Evolutionary conservation across 1,284 basidiomycete species (phyloP), one percentile per base, ranked within the genome.

Genomic region (Vanrija pseudolonga): DNA sequence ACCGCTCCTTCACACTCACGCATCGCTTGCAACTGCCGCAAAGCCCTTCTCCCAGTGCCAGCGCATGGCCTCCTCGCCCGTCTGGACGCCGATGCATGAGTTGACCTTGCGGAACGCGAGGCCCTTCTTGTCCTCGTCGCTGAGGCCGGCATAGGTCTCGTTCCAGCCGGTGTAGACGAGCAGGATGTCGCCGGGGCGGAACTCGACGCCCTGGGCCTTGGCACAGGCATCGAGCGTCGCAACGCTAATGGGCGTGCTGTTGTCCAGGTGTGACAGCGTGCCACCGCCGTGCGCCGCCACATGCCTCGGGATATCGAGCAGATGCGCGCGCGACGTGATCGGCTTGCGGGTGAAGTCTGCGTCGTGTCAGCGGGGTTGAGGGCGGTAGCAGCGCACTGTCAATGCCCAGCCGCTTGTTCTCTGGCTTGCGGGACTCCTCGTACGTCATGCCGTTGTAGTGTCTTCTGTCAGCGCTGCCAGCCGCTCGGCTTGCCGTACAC

Each of bases 11-110:
- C n/a, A n/a, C 51, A 68, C 71, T 48, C 58, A 69, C 58, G 67
- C 63, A 56, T 79, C 78, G 3, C 67, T 67, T 0, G 67, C 77
- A 6, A 79, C 75, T 4, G 77, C 78, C 3, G 77, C 71, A 45
- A 79, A 73, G 39, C 77, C 76, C 26, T 77, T 66, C 45, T 79
- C 72, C 78, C 77, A 79, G 55, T 78, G 67, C 67, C 73, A 79
- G 41, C 55, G 60, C 48, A 69, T 63, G 46, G 74, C 60, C 9
- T 72, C 69, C 38, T 75, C 71, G 28, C 50, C 52, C 14, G 61
- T 60, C 20, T 61, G 55, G 3, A 74, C 67, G 36, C 73, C 72
- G 37, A 40, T 40, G 39, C 39, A n/a, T 12, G n/a, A 56, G 56
- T 40, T 40, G 5, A 40, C 39, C 19, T 40, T 40, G n/a, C 19